Base-by-base conservation (phyloP, 2,329 filamentous ascomycete species). In the Arachnomyces sp. region DNA sequence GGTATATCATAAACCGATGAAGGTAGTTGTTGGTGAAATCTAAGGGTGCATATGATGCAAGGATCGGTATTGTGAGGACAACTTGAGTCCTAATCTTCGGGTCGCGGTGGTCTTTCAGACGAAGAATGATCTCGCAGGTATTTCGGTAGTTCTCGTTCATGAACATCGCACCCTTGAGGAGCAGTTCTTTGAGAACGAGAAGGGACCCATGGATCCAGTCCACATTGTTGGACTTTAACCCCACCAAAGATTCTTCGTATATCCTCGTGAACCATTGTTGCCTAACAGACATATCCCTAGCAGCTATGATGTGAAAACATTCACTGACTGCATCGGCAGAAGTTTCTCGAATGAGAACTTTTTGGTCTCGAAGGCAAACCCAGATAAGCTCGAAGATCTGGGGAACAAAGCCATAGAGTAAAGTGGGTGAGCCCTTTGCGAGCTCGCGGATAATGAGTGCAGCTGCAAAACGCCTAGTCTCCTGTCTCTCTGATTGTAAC, bases 151-250 rank as follows among this genome's bases (percentile, higher is more conserved):
- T 80, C 30, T 89, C 85, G 55, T 94, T 88, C 92, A 98, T 96
- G 63, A 94, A 98, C 90, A 98, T 98, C 52, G 88, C 89, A 39
- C 92, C 92, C 59, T 94, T 90, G 47, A 92, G 79, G 13, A 98
- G 77, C 35, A 98, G 75, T 65, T 96, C 90, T 60, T 90, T 93
- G 54, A 96, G 74, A 1, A 93, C 88, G 14, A 98, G 73, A 31
- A 98, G 73, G 2, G 90, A 95, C n/a, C 87, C 92, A 58, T 98
- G 93, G 31, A 94, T 82, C 44, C 81, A 83, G 60, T 98, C 92
- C 40, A 93, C 76, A 13, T 86, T 87, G 52, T 80, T 83, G 37
- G 81, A 76, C 58, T 82, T 81, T 51, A 98, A 79, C 5, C 89
- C 89, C 45, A 77, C 73, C 44, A 86, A 74, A 13, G 88, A 81